phyloP scores from a whole-genome alignment of 2,329 filamentous ascomycete genomes.

The Fusarium transvaalense region DNA sequence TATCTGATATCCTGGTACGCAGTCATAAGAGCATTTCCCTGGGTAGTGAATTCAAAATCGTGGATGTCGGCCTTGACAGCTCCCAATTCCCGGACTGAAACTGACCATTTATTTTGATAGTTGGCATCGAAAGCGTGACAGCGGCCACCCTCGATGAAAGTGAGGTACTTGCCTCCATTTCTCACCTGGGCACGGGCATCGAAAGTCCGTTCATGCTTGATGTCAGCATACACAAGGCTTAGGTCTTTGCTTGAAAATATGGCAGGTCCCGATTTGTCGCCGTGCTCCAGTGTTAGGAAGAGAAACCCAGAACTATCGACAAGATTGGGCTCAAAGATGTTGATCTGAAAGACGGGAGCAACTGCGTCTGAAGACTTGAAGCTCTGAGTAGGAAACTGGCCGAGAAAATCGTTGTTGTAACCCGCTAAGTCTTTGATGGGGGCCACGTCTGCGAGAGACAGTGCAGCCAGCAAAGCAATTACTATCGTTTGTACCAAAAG shows the following conservation, averaged over 20 bases:
- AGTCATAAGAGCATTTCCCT: constrained; percentile 40
- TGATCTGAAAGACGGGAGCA: constrained; percentile 43
- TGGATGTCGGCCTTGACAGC: constrained; percentile 38
- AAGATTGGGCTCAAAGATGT: constrained; percentile 31
- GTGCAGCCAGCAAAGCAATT: constrained; percentile 6
- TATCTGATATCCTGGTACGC: constrained; percentile 44
- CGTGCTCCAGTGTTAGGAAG: constrained; percentile 36
- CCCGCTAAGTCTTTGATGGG: constrained; percentile 28
- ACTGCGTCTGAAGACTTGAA: constrained; percentile 38
- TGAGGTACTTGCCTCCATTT: constrained; percentile 36
- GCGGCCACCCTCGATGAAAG: constrained; percentile 40
- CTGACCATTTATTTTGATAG: constrained; percentile 42
- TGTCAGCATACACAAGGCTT: constrained; percentile 42
- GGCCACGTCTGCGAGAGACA: constrained; percentile 27
- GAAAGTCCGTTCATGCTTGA: constrained; percentile 36
- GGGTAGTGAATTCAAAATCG: constrained; percentile 42
- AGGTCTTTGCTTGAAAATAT: constrained; percentile 45
- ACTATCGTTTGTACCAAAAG: background rate
- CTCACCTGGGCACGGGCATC: constrained; percentile 40
- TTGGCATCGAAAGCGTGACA: constrained; percentile 40
- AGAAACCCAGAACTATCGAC: constrained; percentile 40
- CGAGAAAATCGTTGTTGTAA: constrained; percentile 38
- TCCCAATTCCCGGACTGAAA: constrained; percentile 31
- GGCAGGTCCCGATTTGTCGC: constrained; percentile 36
- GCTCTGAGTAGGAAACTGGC: constrained; percentile 38